Conservation (phyloP, 2,329 filamentous ascomycete species). For the Neonectria magnoliae region DNA sequence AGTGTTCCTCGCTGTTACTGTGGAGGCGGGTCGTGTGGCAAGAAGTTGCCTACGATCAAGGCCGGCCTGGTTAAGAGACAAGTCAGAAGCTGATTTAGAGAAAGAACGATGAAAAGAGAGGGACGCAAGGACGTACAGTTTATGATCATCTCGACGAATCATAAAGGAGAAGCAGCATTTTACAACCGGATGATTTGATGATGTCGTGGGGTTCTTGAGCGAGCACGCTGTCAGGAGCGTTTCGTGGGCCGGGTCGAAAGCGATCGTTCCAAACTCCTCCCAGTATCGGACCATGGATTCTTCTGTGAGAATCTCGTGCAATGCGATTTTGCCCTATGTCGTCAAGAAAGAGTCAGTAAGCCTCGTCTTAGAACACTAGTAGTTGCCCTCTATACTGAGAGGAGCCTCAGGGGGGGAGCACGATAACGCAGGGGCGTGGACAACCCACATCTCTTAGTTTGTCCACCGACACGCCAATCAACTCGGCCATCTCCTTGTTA, state of each 20-base stretch:
- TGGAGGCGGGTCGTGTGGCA: conserved; percentile 77
- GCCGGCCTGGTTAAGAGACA: conserved; percentile 71
- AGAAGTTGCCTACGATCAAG: conserved; percentile 95
- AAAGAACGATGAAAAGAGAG: neutral
- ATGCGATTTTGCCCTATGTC: conserved; percentile 86
- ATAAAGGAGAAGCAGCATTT: conserved; percentile 98
- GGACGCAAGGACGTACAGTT: conserved; percentile 74
- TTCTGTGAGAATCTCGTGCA: conserved; percentile 96
- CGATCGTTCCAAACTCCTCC: conserved; percentile 99
- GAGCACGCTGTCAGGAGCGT: conserved; percentile 94
- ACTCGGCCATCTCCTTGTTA: conserved; percentile 98
- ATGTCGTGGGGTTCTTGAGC: conserved; percentile 81
- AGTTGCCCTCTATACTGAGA: conserved; percentile 1
- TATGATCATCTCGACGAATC: conserved; percentile 92
- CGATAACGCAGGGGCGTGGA: conserved; percentile 16
- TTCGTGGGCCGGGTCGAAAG: conserved; percentile 93
- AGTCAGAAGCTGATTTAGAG: conserved; percentile 44
- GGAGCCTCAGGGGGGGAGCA: conserved; percentile 14
- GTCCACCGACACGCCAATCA: conserved; percentile 93
- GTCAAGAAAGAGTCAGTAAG: conserved; percentile 30
- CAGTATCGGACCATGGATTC: conserved; percentile 96
- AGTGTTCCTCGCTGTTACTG: conserved; percentile 28
- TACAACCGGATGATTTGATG: conserved; percentile 76
- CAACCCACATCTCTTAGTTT: conserved; percentile 84
- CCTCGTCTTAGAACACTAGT: neutral